These are phyloP conservation scores for Triticum monococcum DNA, from an alignment of 176 grass and related monocot species.

Conservation along the genomic window DNA sequence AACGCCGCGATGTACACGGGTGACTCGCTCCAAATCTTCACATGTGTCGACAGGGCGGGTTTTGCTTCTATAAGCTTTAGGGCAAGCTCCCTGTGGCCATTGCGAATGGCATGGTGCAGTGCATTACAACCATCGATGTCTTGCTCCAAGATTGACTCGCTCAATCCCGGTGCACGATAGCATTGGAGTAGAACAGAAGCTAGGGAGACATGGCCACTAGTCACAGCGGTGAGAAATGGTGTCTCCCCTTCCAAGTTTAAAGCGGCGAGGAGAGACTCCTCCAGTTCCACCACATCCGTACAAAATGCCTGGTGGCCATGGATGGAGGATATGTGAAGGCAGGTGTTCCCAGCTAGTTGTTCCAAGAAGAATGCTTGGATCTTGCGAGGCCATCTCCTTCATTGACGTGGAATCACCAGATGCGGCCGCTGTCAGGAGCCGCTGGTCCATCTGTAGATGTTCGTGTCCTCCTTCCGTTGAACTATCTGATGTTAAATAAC, in stretches of 20 bases:
- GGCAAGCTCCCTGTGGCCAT: not conserved
- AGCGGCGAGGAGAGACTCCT: not conserved
- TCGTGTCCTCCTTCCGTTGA: no score
- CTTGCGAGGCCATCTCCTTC: not conserved
- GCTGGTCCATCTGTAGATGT: no score
- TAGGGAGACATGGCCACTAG: not conserved
- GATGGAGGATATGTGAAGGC: not conserved
- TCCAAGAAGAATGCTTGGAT: not conserved
- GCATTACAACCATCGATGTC: slow-evolving; percentile 1
- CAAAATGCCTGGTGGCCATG: not conserved
- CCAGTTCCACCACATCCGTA: not conserved
- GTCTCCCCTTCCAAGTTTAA: not conserved
- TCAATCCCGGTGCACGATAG: fast-evolving
- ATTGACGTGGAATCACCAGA: not conserved
- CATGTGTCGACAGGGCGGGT: not conserved
- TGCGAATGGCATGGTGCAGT: not conserved
- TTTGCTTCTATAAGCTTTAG: not conserved
- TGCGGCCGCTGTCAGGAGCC: no score
- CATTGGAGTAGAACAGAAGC: not conserved
- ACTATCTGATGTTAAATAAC: not conserved
- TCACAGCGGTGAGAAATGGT: not conserved
- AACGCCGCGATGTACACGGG: slow-evolving; percentile 9
- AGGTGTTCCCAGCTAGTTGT: not conserved
- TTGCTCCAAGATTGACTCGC: not conserved
- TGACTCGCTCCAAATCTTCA: not conserved